A percentile compares a stretch with the other conserved stretches of the same genome.
Evolutionary conservation across 1,284 basidiomycete genomes (phyloP).

Genomic region (Mycosarcoma mackinlayi): DNA sequence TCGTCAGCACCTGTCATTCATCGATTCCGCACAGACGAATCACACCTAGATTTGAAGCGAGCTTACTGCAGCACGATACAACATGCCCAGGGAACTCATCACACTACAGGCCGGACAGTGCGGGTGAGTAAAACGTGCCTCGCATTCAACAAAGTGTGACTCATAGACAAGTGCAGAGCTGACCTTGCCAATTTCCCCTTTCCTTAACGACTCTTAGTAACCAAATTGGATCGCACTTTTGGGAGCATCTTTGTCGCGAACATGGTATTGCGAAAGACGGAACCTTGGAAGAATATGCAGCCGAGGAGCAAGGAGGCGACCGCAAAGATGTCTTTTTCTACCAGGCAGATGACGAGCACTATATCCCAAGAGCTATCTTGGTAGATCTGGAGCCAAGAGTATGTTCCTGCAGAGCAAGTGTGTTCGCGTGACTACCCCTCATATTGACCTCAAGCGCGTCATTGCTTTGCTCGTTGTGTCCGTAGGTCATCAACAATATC

Average conservation of each 20-base stretch:
- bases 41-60: too few relatives aligned
- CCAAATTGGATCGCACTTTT: conserved; percentile 68
- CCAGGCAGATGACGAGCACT: conserved; percentile 99
- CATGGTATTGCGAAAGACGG: conserved; percentile 67
- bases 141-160: too few relatives aligned
- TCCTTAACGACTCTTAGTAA: conserved; percentile 31
- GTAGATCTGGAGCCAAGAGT: conserved; percentile 98
- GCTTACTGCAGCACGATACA: not conserved
- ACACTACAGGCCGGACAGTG: conserved; percentile 68
- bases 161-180: conserved; percentile 2
- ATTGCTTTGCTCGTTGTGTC: too few relatives aligned
- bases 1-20: too few relatives aligned
- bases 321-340: conserved; percentile 99
- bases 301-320: conserved; percentile 72
- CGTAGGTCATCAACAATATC: conserved; percentile 97
- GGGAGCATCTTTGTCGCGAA: conserved; percentile 67
- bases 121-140: conserved; percentile 34
- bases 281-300: conserved; percentile 65
- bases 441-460: too few relatives aligned
- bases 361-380: conserved; percentile 94
- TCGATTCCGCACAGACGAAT: too few relatives aligned
- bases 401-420: conserved; percentile 62
- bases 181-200: not conserved
- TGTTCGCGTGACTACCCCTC: not conserved
- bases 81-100: conserved; percentile 66